A percentile compares a stretch with the other conserved stretches of the same genome.
Conservation (phyloP, 441 rosid species). For the Euphorbia celastroides region DNA sequence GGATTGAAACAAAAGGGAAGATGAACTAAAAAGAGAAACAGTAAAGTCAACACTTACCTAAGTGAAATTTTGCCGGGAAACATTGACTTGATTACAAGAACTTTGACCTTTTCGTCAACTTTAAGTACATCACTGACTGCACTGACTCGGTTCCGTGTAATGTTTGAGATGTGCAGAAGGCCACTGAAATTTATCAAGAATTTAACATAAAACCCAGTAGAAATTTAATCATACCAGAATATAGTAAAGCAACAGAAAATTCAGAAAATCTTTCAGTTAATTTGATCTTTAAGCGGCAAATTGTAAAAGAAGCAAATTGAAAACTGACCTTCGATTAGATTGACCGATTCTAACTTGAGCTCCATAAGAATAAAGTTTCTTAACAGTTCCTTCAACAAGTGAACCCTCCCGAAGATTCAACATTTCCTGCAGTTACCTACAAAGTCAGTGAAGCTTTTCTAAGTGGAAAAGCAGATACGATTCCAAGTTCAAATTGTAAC, state of each 20-base stretch:
- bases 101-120: slow-evolving; percentile 67
- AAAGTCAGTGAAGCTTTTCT: slow-evolving; percentile 13
- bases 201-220: not conserved
- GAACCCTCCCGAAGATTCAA: slow-evolving; percentile 73
- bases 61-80: slow-evolving; percentile 81
- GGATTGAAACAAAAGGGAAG: slow-evolving; percentile 6
- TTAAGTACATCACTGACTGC: slow-evolving; percentile 59
- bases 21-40: not conserved
- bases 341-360: slow-evolving; percentile 79
- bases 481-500: not conserved
- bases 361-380: slow-evolving; percentile 74
- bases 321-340: slow-evolving; percentile 68
- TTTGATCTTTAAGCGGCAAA: not conserved
- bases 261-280: not conserved
- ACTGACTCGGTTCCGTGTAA: slow-evolving; percentile 43
- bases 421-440: slow-evolving; percentile 51
- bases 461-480: not conserved
- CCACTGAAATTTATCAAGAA: slow-evolving; percentile 43
- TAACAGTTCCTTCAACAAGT: slow-evolving; percentile 77
- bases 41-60: slow-evolving; percentile 38
- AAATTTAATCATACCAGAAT: slow-evolving; percentile 2
- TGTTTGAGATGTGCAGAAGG: slow-evolving; percentile 81
- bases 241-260: not conserved
- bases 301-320: not conserved
- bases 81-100: slow-evolving; percentile 66